Conservation (phyloP, 2,329 filamentous ascomycete genomes). For the Diplocarpon rosae region DNA sequence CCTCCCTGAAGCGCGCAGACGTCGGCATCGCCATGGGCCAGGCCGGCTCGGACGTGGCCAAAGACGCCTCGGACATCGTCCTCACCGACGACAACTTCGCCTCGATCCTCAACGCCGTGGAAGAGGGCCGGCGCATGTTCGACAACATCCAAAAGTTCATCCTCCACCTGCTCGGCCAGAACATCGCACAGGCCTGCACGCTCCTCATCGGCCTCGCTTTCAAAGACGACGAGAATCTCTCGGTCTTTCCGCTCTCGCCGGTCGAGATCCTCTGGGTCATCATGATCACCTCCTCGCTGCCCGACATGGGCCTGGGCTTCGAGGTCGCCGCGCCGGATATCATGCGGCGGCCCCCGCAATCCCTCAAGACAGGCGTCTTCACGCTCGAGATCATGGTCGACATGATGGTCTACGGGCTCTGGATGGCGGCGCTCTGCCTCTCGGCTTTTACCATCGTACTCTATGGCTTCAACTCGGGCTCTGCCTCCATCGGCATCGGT, state of each 20-base stretch:
- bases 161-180: slow-evolving; percentile 52
- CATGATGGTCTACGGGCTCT: slow-evolving; percentile 67
- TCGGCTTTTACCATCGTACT: slow-evolving; percentile 52
- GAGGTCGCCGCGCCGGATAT: slow-evolving; percentile 67
- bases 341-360: slow-evolving; percentile 67
- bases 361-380: slow-evolving; percentile 58
- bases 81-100: slow-evolving; percentile 63
- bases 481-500: slow-evolving; percentile 41
- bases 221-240: slow-evolving; percentile 58
- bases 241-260: slow-evolving; percentile 76
- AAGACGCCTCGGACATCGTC: slow-evolving; percentile 50
- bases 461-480: slow-evolving; percentile 45
- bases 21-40: slow-evolving; percentile 54
- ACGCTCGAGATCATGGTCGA: slow-evolving; percentile 67
- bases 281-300: slow-evolving; percentile 80
- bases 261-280: slow-evolving; percentile 91
- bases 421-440: slow-evolving; percentile 63
- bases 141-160: slow-evolving; percentile 68
- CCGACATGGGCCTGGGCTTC: slow-evolving; percentile 78
- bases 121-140: slow-evolving; percentile 64
- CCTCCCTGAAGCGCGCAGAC: slow-evolving; percentile 50
- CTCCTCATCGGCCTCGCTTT: slow-evolving; percentile 74
- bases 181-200: slow-evolving; percentile 74
- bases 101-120: slow-evolving; percentile 59
- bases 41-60: slow-evolving; percentile 49